A percentile compares a stretch with the other conserved stretches of the same genome.
phyloP scores from a whole-genome alignment of 208 protist species.

The Leishmania turanica region DNA sequence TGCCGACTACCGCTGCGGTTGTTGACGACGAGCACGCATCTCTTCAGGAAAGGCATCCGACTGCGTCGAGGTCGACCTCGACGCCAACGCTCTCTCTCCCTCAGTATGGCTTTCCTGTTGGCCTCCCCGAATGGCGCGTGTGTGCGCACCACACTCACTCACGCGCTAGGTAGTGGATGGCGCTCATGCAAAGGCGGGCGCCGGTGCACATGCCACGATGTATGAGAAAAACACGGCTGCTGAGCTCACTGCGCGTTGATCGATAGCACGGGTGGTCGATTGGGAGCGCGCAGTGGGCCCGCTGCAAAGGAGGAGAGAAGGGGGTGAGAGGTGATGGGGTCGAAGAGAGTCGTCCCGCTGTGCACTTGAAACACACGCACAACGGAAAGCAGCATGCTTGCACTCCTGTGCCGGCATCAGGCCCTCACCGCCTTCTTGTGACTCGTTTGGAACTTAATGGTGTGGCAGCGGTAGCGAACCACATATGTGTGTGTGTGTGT shows the following conservation, averaged over 20 bases:
- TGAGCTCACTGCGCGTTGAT: not conserved
- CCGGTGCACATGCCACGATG: not conserved
- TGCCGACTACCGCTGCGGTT: constrained; percentile 70
- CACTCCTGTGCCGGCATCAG: not conserved
- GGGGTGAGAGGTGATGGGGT: not conserved
- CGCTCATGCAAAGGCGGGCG: not conserved
- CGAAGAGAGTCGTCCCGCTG: not conserved
- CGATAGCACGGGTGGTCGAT: too few relatives aligned
- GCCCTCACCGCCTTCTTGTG: not conserved
- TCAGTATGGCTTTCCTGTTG: not conserved
- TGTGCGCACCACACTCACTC: not conserved
- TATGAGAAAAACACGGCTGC: not conserved
- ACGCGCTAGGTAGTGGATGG: not conserved
- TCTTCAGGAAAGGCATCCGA: constrained; percentile 36
- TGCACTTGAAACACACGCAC: not conserved
- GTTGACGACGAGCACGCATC: constrained; percentile 69
- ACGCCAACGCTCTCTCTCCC: not conserved
- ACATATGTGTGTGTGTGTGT: not conserved
- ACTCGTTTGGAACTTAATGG: not conserved
- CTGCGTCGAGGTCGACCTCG: not conserved
- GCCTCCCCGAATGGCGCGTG: not conserved
- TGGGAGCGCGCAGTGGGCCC: not conserved
- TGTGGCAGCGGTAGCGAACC: not conserved
- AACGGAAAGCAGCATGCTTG: not conserved
- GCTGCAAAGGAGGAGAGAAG: not conserved